These are phyloP conservation scores for Yamadazyma sp. DNA, from an alignment of 805 yeast species.

Conservation along the genomic window DNA sequence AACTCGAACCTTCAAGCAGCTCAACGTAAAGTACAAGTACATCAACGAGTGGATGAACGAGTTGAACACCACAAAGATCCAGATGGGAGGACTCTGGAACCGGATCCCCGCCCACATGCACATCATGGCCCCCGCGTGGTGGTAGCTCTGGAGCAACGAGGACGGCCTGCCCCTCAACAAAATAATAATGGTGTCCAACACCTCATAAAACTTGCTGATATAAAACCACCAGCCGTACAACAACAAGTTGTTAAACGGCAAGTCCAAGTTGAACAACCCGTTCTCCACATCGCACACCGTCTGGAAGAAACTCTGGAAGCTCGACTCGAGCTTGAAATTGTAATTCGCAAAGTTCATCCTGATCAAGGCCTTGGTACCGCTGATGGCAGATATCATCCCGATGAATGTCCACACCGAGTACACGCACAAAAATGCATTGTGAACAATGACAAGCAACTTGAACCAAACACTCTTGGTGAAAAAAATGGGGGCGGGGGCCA, in stretches of 20 bases:
- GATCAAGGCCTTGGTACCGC: slow-evolving; percentile 33
- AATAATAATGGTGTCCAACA: slow-evolving; percentile 65
- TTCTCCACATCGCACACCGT: slow-evolving; percentile 58
- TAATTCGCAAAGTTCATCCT: slow-evolving; percentile 15
- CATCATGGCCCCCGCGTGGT: slow-evolving; percentile 78
- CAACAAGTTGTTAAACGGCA: slow-evolving; percentile 39
- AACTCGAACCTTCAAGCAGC: slow-evolving; percentile 57
- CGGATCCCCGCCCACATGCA: slow-evolving; percentile 81
- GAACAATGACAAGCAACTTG: slow-evolving; percentile 56
- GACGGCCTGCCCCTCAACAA: slow-evolving; percentile 67
- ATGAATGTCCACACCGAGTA: slow-evolving; percentile 70
- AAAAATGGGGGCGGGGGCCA: slow-evolving; percentile 54
- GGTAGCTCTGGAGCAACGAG: slow-evolving; percentile 68
- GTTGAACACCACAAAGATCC: slow-evolving; percentile 79
- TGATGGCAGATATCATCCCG: slow-evolving; percentile 59
- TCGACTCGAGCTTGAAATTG: slow-evolving; percentile 20
- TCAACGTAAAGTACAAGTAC: slow-evolving; percentile 67
- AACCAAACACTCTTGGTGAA: slow-evolving; percentile 48
- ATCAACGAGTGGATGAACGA: slow-evolving; percentile 75
- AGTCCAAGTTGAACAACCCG: slow-evolving; percentile 50
- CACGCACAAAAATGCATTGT: slow-evolving; percentile 60
- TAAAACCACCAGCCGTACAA: slow-evolving; percentile 68
- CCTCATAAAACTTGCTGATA: slow-evolving; percentile 69
- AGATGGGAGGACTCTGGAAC: slow-evolving; percentile 69
- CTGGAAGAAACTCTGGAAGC: slow-evolving; percentile 53